Evolutionary conservation across 306 rosid genomes (phyloP), one percentile per base, ranked within the genome.

Genomic region (Vigna trinervia): DNA sequence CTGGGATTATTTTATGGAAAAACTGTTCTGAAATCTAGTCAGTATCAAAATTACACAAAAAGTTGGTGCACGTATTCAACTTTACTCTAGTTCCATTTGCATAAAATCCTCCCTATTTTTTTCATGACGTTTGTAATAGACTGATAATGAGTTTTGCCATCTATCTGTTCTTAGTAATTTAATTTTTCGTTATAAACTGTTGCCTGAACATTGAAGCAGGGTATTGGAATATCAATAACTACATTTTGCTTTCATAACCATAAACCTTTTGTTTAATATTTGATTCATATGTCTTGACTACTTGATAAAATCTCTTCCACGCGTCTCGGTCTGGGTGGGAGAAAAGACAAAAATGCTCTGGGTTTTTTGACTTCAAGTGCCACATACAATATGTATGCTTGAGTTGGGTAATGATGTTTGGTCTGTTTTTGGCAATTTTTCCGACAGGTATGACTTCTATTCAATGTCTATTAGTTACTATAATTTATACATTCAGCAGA

Each of bases 331-430:
- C 64, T 53, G 53, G 39, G 69, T 60, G 64, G 75, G 19, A 61
- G 80, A 69, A 78, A 90, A 89, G 97, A 81, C 88, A 78, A 62
- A 89, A 92, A 75, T 95, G 97, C 90, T 71, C 86, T 23, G 85
- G 92, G 0, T 89, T 92, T 84, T 92, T 95, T 60, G 97, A 95
- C 89, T 88, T 90, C 86, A 85, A 83, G 76, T 95, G 99, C 84
- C 97, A 95, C 85, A 83, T 92, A 66, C 97, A 95, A 56, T 92
- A 95, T 19, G 69, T 90, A 86, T 95, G 99, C 82, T 77, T 90
- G 91, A 89, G 92, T 81, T 95, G 97, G 99, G 32, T 92, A 19
- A 43, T 90, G 85, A 69, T 92, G 88, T 90, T 92, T 63, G 96
- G 96, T 82, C 63, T 92, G 43, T 64, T 90, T 86, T 83, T 92